These are phyloP conservation scores for Zymoseptoria passerinii DNA, from an alignment of 2,329 filamentous ascomycete genomes.

Conservation along the genomic window DNA sequence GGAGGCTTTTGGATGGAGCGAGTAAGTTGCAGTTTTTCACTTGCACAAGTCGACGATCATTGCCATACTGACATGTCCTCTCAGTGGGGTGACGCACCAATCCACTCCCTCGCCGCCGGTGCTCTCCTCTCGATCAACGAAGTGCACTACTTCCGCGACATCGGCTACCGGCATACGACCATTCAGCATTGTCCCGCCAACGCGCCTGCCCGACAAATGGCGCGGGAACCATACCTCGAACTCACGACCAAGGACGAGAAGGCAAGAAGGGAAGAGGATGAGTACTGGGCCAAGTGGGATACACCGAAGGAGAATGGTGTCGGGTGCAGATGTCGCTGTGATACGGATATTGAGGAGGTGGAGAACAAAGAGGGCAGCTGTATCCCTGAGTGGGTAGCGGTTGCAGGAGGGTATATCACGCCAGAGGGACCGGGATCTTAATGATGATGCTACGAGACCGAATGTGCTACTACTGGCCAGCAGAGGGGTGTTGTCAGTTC, in stretches of 20 bases:
- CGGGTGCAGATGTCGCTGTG: constrained; percentile 90
- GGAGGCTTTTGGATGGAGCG: constrained; percentile 99
- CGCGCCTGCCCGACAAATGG: constrained; percentile 77
- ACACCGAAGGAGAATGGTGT: constrained; percentile 89
- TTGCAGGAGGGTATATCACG: constrained; percentile 75
- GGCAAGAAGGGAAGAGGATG: constrained; percentile 81
- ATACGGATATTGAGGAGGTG: constrained; percentile 94
- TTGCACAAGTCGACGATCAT: constrained; percentile 13
- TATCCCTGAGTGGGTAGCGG: constrained; percentile 91
- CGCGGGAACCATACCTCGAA: constrained; percentile 63
- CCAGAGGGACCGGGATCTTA: constrained; percentile 20
- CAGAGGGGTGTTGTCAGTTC: background rate
- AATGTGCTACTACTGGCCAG: background rate
- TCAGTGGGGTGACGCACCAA: constrained; percentile 96
- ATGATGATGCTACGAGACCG: background rate
- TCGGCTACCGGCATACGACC: constrained; percentile 95
- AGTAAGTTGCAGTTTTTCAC: constrained; percentile 46
- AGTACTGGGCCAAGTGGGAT: constrained; percentile 90
- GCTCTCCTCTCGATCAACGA: constrained; percentile 72
- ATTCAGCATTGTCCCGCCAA: constrained; percentile 98
- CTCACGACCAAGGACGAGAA: constrained; percentile 49
- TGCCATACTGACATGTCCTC: constrained; percentile 31
- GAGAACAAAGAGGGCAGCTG: constrained; percentile 97
- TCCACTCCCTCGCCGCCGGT: constrained; percentile 92
- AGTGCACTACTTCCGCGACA: constrained; percentile 98